phyloP scores from a whole-genome alignment of 2,329 filamentous ascomycete species.

The Calonectria multiphialidica region DNA sequence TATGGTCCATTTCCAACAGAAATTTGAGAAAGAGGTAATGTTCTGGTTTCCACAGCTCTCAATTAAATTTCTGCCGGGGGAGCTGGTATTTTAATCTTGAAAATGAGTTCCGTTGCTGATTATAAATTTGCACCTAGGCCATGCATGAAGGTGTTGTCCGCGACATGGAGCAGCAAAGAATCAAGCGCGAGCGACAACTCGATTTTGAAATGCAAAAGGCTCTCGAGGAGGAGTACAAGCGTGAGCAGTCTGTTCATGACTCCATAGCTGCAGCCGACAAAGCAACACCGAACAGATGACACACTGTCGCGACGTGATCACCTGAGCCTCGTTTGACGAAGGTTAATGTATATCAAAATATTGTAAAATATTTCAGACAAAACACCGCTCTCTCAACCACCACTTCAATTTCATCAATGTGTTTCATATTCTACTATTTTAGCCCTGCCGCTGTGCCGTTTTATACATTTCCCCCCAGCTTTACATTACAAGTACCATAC shows the following conservation, averaged over 20 bases:
- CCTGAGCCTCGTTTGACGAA: background rate
- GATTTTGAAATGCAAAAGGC: conserved; percentile 94
- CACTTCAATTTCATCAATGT: conserved; percentile 33
- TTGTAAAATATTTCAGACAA: background rate
- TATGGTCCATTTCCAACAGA: conserved; percentile 92
- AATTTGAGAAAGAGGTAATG: conserved; percentile 82
- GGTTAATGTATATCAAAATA: conserved; percentile 9
- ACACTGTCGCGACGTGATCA: background rate
- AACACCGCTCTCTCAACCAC: conserved; percentile 26
- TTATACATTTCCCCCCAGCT: conserved; percentile 32
- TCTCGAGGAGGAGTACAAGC: conserved; percentile 90
- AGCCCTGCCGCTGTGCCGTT: conserved; percentile 30
- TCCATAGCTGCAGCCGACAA: conserved; percentile 45
- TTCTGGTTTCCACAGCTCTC: conserved; percentile 23
- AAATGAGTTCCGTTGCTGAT: conserved; percentile 20
- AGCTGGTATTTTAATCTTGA: background rate
- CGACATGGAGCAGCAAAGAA: conserved; percentile 91
- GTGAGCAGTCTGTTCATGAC: conserved; percentile 81
- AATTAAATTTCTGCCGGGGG: background rate
- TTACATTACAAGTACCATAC: conserved; percentile 37
- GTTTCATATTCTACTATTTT: conserved; percentile 40
- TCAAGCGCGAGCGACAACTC: conserved; percentile 90
- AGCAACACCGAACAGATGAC: conserved; percentile 41
- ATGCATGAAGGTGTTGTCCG: conserved; percentile 97
- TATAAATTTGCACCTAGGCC: conserved; percentile 64